phyloP scores from a whole-genome alignment of 805 yeast genomes.

The Candida xyloterini region DNA sequence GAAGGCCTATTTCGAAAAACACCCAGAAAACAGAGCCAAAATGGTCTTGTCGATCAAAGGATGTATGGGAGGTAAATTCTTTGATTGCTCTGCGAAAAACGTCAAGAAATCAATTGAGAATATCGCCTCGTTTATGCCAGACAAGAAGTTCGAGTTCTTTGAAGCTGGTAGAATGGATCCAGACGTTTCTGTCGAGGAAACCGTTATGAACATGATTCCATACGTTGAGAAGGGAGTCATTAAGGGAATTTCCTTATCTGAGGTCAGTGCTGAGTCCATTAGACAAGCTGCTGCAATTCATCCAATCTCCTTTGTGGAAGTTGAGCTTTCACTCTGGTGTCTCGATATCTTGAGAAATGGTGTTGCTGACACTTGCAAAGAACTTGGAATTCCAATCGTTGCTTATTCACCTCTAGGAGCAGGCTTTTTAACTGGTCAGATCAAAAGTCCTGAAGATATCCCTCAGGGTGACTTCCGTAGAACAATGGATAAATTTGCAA shows the following conservation, averaged over 20 bases:
- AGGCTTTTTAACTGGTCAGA: constrained; percentile 69
- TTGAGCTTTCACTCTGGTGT: constrained; percentile 71
- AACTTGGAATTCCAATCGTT: constrained; percentile 60
- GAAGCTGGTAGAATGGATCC: constrained; percentile 72
- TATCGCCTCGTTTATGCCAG: constrained; percentile 33
- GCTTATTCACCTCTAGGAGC: constrained; percentile 84
- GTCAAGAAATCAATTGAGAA: constrained; percentile 48
- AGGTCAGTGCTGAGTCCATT: constrained; percentile 62
- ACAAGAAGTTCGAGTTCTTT: constrained; percentile 36
- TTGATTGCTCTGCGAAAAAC: constrained; percentile 49
- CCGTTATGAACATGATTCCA: constrained; percentile 53
- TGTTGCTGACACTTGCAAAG: constrained; percentile 54
- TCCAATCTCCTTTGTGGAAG: constrained; percentile 68
- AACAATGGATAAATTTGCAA: constrained; percentile 53
- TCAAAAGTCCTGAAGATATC: constrained; percentile 45
- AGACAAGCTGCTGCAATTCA: constrained; percentile 52
- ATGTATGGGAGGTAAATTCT: constrained; percentile 38
- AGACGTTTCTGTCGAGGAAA: constrained; percentile 53
- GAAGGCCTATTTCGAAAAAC: constrained; percentile 51
- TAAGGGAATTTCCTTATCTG: constrained; percentile 72
- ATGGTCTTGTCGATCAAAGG: constrained; percentile 71
- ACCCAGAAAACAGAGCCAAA: constrained; percentile 55
- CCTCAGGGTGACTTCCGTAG: constrained; percentile 55
- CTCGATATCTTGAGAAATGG: constrained; percentile 63
- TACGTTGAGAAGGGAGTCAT: constrained; percentile 61